Evolutionary conservation across 768 basidiomycete species (phyloP), one percentile per base, ranked within the genome.

Genomic region (Kwoniella sp.): DNA sequence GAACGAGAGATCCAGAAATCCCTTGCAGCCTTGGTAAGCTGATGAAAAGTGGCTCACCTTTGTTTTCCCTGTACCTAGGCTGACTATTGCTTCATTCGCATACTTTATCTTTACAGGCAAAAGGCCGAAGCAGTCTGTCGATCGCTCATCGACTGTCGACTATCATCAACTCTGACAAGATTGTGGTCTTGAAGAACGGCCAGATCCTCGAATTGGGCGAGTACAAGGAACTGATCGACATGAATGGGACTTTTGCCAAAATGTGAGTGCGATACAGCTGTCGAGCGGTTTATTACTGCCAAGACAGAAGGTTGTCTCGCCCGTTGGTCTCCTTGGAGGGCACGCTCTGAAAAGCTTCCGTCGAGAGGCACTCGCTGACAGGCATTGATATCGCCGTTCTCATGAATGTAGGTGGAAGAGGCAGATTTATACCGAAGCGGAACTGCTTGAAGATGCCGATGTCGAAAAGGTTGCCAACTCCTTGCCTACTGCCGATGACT

Each of bases 1-100:
- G 92, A 95, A 79, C 89, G 90, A 63, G 90, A 91, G 72, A 92
- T 95, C 62, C 90, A 93, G 78, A 89, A 88, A 67, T 90, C 91
- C 8, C 83, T 94, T n/a, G 87, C 89, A 67, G 89, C 90, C 69
- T 84, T 93, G 22, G 73, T 73, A 22, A 45, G 65, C 59, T 26
- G 20, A 9, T 7, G 52, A 26, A n/a, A 15, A 17, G 58, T 28
- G 20, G 17, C 47, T 48, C 8, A 15, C 25, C 15, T 55, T 38
- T 20, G 22, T 25, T 15, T 34, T 11, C 2, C 2, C 34, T 28
- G 41, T 1, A 22, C 7, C 13, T 28, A 1, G 30, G n/a, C 4
- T 28, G 13, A 48, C 9, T 59, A 25, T 47, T 31, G 15, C 26
- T 34, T 55, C 29, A 30, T 26, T 22, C 17, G 37, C n/a, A n/a